Evolutionary conservation across 2,329 filamentous ascomycete species (phyloP), one percentile per base, ranked within the genome.

Genomic region (Diplodia seriata): DNA sequence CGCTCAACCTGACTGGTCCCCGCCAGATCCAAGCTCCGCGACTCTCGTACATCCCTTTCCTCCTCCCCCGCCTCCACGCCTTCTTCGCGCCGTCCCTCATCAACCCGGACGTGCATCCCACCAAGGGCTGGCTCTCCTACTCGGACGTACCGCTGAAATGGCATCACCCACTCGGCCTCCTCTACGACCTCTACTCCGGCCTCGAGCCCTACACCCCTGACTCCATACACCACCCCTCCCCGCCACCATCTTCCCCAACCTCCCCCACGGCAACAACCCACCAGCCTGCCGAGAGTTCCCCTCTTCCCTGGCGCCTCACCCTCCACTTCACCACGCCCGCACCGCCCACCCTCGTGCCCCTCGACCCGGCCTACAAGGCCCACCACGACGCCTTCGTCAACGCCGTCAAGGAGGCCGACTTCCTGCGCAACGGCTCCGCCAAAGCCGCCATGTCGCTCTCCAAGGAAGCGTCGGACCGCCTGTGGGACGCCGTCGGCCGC

Each of bases 401-500:
- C 71, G 87, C 84, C 64, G 89, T 91, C 70, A 91, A 91, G 76
- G 89, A 91, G 75, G 93, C 94, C 36, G 93, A 97, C 79, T 97
- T 93, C 72, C 83, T 97, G 62, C 88, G 94, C 63, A 94, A 95
- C 72, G 93, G 93, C 54, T 95, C 91, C 66, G 93, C 92, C 18
- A 93, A 94, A 76, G 90, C 91, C 69, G 94, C 97, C 74, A 97
- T 97, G 92, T 90, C 89, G 66, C 83, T 97, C 74, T 93, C 90
- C 69, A 94, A 93, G 77, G 89, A 91, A 55, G 89, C 97, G 77
- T 95, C 92, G 15, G 92, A 89, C 8, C 87, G 90, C 38, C 84
- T 97, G 40, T 97, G 94, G 93, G 86, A 89, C 71, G 86, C 91
- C 11, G 91, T 97, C 51, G 85, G 90, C 77, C 87, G 91, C 72